Conservation (phyloP, 768 basidiomycete genomes). For the Fibroporia radiculosa region DNA sequence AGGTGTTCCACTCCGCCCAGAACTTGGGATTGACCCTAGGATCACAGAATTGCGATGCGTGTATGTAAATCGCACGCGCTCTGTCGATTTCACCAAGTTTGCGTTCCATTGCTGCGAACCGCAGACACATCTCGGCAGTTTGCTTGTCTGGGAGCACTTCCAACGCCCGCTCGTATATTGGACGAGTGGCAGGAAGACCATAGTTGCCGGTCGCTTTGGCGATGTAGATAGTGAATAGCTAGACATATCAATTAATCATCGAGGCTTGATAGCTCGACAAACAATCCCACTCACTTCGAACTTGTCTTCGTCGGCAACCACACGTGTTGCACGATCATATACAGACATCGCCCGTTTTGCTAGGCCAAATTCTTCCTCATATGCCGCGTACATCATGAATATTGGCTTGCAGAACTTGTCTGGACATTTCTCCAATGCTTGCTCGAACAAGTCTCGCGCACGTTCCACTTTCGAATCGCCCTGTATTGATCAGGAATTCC, state of each 20-base stretch:
- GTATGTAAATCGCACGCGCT: conserved; percentile 92
- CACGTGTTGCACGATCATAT: conserved; percentile 86
- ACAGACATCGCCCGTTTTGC: conserved; percentile 96
- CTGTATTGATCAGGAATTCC: conserved; percentile 28
- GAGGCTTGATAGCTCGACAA: too few species aligned
- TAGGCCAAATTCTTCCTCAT: conserved; percentile 92
- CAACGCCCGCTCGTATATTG: conserved; percentile 93
- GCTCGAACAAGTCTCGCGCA: conserved; percentile 95
- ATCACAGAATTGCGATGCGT: conserved; percentile 98
- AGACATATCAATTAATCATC: conserved; percentile 7
- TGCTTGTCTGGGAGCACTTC: conserved; percentile 90
- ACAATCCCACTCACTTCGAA: conserved; percentile 62
- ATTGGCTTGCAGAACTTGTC: conserved; percentile 90
- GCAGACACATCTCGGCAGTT: conserved; percentile 96
- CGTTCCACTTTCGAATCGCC: conserved; percentile 92
- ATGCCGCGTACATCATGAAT: conserved; percentile 91
- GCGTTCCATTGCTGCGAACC: conserved; percentile 91
- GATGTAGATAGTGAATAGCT: conserved; percentile 98
- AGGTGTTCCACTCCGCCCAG: conserved; percentile 95
- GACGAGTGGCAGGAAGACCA: conserved; percentile 90
- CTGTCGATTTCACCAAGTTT: conserved; percentile 99
- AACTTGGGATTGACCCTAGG: conserved; percentile 86
- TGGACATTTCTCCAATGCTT: conserved; percentile 94
- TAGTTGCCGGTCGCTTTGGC: conserved; percentile 95
- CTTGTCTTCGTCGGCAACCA: conserved; percentile 84